Conservation (phyloP, 441 rosid genomes). For the Populus hybrid region DNA sequence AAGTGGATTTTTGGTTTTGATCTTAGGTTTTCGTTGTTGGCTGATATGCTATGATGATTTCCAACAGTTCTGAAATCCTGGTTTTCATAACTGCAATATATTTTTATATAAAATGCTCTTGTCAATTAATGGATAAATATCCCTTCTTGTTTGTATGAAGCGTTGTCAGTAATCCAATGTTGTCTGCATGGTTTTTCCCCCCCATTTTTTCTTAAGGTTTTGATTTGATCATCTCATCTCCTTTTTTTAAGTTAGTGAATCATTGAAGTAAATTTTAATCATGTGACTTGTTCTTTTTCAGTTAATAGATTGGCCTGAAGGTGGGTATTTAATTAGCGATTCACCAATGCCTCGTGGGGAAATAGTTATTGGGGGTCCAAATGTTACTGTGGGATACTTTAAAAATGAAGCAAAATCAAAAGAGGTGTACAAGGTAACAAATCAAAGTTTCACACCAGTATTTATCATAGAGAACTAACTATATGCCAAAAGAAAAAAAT, state of each 20-base stretch:
- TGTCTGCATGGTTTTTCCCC: not conserved
- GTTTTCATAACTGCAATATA: not conserved
- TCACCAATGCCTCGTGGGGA: conserved; percentile 96
- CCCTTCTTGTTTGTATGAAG: not conserved
- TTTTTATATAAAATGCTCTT: too few relatives aligned
- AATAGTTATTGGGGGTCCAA: conserved; percentile 89
- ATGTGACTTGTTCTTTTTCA: conserved; percentile 35
- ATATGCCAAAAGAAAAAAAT: not conserved
- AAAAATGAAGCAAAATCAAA: conserved; percentile 80
- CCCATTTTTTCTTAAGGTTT: not conserved
- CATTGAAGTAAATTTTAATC: not conserved
- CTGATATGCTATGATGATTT: not conserved
- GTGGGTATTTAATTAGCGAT: conserved; percentile 73
- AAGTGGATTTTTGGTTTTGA: not conserved
- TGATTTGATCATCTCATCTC: not conserved
- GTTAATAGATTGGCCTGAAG: conserved; percentile 98
- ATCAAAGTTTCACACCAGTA: conserved; percentile 9
- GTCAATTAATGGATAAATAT: not conserved
- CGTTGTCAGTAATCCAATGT: not conserved
- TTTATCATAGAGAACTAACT: conserved; percentile 1
- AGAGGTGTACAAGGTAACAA: conserved; percentile 80
- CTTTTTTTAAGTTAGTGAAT: not conserved
- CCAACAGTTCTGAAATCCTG: not conserved
- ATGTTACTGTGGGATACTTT: conserved; percentile 86
- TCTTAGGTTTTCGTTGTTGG: not conserved